Percentiles rank a stretch among this genome's conserved stretches.
Conservation (phyloP, 176 grass and related monocot species). For the Cymbopogon citratus region DNA sequence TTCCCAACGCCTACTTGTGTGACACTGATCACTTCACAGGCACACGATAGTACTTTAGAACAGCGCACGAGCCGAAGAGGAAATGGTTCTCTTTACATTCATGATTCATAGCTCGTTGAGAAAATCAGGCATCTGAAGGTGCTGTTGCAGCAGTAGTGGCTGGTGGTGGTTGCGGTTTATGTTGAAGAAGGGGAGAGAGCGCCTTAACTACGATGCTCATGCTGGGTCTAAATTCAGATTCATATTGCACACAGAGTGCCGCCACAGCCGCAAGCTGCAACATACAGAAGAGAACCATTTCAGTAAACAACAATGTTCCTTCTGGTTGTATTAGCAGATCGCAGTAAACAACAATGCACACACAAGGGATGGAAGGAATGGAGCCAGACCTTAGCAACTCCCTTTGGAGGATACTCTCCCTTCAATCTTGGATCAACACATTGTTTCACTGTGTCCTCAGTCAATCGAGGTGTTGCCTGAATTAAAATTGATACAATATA, state of each 20-base stretch:
- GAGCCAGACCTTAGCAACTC: conserved; percentile 64
- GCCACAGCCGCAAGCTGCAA: conserved; percentile 75
- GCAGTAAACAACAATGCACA: background rate
- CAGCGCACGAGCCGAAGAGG: background rate
- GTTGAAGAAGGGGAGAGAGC: conserved; percentile 63
- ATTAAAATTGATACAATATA: background rate
- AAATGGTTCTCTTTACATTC: conserved; percentile 26
- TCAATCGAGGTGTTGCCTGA: conserved; percentile 74
- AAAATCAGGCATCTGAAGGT: conserved; percentile 26
- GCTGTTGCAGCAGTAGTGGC: conserved; percentile 5
- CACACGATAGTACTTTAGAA: background rate
- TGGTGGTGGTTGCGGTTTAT: conserved; percentile 34
- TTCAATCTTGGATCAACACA: conserved; percentile 79
- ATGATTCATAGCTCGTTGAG: background rate
- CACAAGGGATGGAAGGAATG: background rate
- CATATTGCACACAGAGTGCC: conserved; percentile 78
- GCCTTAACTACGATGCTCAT: conserved; percentile 93
- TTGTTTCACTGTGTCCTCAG: conserved; percentile 80
- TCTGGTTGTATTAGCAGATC: background rate
- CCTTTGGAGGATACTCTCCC: conserved; percentile 75
- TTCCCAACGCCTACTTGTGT: background rate
- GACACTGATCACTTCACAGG: background rate
- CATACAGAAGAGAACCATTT: background rate
- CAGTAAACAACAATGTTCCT: background rate
- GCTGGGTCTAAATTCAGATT: conserved; percentile 79